Conservation (phyloP, 2,329 filamentous ascomycete species). For the Fusarium praegraminearum region DNA sequence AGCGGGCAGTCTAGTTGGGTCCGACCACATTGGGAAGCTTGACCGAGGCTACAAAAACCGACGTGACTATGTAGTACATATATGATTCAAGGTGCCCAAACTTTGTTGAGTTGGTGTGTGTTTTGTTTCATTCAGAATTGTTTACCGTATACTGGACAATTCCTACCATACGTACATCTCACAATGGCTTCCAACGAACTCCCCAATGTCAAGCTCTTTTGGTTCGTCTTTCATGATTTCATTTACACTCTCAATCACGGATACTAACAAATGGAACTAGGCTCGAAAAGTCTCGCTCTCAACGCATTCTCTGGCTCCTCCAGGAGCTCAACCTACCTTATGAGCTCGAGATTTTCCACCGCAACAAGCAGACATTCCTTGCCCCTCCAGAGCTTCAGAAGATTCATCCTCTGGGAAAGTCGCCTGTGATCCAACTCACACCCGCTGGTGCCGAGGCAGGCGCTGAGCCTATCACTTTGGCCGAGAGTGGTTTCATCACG, state of each 20-base stretch:
- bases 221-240: conserved; percentile 57
- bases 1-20: conserved; percentile 20
- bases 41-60: conserved; percentile 19
- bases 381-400: conserved; percentile 82
- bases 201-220: conserved; percentile 72
- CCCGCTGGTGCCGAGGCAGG: conserved; percentile 49
- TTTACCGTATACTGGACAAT: background rate
- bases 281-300: conserved; percentile 85
- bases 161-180: background rate
- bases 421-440: conserved; percentile 79
- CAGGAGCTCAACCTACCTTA: conserved; percentile 85
- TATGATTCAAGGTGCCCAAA: background rate
- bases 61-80: background rate
- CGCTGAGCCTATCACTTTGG: conserved; percentile 70
- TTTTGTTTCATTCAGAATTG: background rate
- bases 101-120: background rate
- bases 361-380: conserved; percentile 69
- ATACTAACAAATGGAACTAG: conserved; percentile 66
- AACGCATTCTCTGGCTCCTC: conserved; percentile 87
- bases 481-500: conserved; percentile 83
- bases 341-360: conserved; percentile 83
- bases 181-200: conserved; percentile 50
- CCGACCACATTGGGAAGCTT: conserved; percentile 25
- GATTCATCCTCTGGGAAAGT: conserved; percentile 88
- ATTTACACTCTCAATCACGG: background rate